Evolutionary conservation across 1,284 basidiomycete genomes (phyloP), one percentile per base, ranked within the genome.

Genomic region (Trichosporon asahii): DNA sequence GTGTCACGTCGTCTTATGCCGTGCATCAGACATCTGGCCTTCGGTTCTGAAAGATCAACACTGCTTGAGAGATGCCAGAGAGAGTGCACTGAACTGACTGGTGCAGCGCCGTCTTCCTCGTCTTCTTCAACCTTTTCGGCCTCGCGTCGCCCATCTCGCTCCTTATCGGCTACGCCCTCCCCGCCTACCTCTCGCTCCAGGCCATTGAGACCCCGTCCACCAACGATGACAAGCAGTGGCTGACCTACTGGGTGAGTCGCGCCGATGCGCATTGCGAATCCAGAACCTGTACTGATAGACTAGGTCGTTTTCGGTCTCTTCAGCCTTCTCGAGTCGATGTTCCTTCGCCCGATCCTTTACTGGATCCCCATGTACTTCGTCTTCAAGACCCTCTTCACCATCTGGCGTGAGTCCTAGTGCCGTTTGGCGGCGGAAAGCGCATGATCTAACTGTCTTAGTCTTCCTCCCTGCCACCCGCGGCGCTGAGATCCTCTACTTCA

Each of bases 361-460:
- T 84, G 81, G 72, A 75, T 83, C 67, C 83, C 84, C 63, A 78
- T 93, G 90, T 95, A 95, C 84, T 96, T 90, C 80, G 89, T 91
- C 66, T 88, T 93, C 87, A 95, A 95, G 90, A 92, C 90, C 68
- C 71, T 90, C 73, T 93, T 94, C 86, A 89, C 93, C 82, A 85
- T 95, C 79, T 95, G 92, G 92, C 82, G 81, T 82, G 68, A 76
- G 81, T 80, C 35, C 9, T 46, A 25, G 46, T 53, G 29, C 46
- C 18, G 73, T 35, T 68, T 72, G 70, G 70, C 70, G 72, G 40
- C 18, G 8, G 7, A 21, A 2, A 44, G 25, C 6, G 6, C 12
- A 23, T 31, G 37, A 31, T 44, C 64, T 25, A 64, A 37, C 23
- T 40, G 57, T n/a, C 18, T 60, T 23, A 81, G 79, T 81, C 73